phyloP scores from a whole-genome alignment of 257 asterid genomes.

The Gardenia jasminoides region DNA sequence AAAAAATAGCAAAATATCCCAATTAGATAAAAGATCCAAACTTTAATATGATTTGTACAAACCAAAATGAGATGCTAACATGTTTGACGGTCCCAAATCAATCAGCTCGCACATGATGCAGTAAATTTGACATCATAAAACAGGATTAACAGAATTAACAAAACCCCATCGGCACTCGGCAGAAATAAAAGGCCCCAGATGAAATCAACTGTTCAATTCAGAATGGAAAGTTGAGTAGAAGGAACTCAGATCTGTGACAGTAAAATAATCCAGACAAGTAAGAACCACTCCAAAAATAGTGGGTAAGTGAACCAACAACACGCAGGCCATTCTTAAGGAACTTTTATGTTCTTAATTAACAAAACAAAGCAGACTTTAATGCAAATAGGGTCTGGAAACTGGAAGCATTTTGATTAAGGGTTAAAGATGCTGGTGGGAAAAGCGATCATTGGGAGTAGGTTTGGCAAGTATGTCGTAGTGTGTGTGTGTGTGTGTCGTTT shows the following conservation, averaged over 20 bases:
- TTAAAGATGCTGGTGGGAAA: not conserved
- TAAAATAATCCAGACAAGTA: not conserved
- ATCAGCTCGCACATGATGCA: slow-evolving; percentile 1
- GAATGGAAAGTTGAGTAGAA: not conserved
- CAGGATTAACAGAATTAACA: not conserved
- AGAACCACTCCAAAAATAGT: not conserved
- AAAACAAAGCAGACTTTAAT: not conserved
- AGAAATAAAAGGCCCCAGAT: not conserved
- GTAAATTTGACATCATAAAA: not conserved
- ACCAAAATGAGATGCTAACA: not conserved
- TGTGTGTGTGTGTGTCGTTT: not conserved
- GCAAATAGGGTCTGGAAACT: not conserved
- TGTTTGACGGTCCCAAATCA: not conserved
- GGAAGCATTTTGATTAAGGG: slow-evolving; percentile 7
- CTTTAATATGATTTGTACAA: not conserved
- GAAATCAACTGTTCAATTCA: not conserved
- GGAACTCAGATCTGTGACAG: slow-evolving; percentile 11
- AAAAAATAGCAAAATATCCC: not conserved
- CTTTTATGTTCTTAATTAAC: not conserved
- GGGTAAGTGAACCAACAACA: not conserved
- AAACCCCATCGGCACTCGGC: not conserved
- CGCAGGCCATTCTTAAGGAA: too few species aligned
- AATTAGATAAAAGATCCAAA: slow-evolving; percentile 1
- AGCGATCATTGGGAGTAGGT: slow-evolving; percentile 20
- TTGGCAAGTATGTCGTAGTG: slow-evolving; percentile 15